Conservation (phyloP, 106 monocot species). For the Hemerocallis citrina region DNA sequence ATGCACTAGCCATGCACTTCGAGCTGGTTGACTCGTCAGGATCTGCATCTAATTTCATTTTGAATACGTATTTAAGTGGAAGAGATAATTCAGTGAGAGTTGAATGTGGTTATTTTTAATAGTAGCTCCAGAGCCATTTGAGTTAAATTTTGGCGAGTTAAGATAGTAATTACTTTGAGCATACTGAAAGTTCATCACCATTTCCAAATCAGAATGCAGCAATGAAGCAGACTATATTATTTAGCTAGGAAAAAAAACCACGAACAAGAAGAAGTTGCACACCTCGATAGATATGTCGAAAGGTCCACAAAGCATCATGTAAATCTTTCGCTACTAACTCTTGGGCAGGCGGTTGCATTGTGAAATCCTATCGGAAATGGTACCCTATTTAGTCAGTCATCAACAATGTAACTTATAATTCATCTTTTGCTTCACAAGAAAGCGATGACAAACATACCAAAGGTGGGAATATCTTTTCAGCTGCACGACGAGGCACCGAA, state of each 20-base stretch:
- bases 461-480: constrained; percentile 94
- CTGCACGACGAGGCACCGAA: constrained; percentile 88
- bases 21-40: too few relatives aligned
- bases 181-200: too few relatives aligned
- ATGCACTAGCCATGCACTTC: too few relatives aligned
- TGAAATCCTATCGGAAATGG: constrained; percentile 59
- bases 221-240: neutral
- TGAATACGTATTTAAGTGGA: too few relatives aligned
- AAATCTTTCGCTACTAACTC: constrained; percentile 78
- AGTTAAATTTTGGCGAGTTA: too few relatives aligned
- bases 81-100: too few relatives aligned
- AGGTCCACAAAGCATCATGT: constrained; percentile 80
- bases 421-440: neutral
- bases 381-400: constrained; percentile 6
- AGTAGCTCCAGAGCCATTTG: too few relatives aligned
- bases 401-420: neutral
- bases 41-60: too few relatives aligned
- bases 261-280: neutral
- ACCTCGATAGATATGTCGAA: constrained; percentile 93
- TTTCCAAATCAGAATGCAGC: too few relatives aligned
- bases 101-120: too few relatives aligned
- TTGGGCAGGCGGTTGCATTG: constrained; percentile 92
- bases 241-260: neutral
- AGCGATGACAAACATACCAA: constrained; percentile 31
- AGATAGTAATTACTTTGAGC: too few relatives aligned